phyloP scores from a whole-genome alignment of 192 early-diverging fungal species.

The Nowakowskiella sp. region DNA sequence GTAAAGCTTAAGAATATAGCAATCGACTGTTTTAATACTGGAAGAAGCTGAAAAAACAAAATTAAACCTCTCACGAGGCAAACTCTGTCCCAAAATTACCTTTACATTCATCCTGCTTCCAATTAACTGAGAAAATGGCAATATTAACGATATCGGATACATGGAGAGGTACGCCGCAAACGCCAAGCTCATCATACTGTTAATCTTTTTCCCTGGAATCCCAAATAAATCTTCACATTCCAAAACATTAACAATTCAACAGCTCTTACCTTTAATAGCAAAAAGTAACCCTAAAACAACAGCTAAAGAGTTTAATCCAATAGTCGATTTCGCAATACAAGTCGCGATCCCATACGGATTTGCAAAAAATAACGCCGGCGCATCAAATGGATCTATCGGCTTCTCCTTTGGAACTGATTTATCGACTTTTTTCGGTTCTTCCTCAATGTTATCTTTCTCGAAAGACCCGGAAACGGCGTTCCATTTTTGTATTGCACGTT shows the following conservation, averaged over 20 bases:
- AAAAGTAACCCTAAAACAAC: conserved; percentile 64
- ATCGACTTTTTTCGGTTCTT: conserved; percentile 15
- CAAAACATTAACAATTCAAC: background rate
- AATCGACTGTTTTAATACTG: background rate
- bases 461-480: conserved; percentile 1
- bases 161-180: conserved; percentile 77
- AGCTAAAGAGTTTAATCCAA: conserved; percentile 66
- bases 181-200: conserved; percentile 64
- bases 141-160: conserved; percentile 78
- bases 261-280: conserved; percentile 44
- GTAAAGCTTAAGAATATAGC: too few relatives aligned
- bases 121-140: conserved; percentile 48
- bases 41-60: background rate
- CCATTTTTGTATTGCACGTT: conserved; percentile 5
- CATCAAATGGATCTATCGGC: conserved; percentile 33
- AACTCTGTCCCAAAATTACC: background rate
- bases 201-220: conserved; percentile 30
- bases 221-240: background rate
- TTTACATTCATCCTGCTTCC: conserved; percentile 10
- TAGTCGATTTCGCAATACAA: conserved; percentile 54
- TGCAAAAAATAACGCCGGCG: conserved; percentile 57
- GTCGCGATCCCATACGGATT: conserved; percentile 77
- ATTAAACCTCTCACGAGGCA: background rate
- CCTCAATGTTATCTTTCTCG: conserved; percentile 3
- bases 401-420: conserved; percentile 23